Conservation (phyloP, 192 early-diverging fungal genomes). For the Podila horticola region DNA sequence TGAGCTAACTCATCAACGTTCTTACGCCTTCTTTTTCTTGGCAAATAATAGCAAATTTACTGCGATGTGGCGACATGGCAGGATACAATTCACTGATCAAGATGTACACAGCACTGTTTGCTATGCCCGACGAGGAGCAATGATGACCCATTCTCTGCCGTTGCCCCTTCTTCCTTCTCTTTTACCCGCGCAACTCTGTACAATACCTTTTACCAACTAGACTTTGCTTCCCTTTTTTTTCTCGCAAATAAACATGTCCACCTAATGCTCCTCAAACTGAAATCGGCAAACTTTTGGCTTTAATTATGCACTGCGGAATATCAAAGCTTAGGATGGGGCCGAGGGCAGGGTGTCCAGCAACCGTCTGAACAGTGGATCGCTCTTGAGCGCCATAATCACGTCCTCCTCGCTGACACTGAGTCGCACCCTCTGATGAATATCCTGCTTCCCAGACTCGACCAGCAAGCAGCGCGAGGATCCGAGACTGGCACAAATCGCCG, state of each 20-base stretch:
- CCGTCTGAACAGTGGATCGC: constrained; percentile 66
- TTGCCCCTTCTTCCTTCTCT: neutral
- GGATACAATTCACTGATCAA: constrained; percentile 89
- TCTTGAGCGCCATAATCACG: constrained; percentile 77
- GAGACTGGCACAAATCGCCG: constrained; percentile 70
- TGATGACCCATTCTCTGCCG: neutral
- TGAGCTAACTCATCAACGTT: neutral
- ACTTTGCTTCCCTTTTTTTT: no score
- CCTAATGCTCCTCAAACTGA: no score
- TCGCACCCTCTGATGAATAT: constrained; percentile 73
- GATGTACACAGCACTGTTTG: constrained; percentile 87
- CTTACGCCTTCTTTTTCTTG: neutral
- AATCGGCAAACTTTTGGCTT: no score
- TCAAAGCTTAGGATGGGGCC: constrained; percentile 3
- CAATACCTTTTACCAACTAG: neutral
- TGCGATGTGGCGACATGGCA: constrained; percentile 85
- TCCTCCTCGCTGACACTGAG: constrained; percentile 83
- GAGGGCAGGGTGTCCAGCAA: constrained; percentile 25
- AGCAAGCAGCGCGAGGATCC: constrained; percentile 70
- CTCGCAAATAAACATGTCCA: no score
- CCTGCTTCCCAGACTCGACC: constrained; percentile 72
- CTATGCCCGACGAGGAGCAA: constrained; percentile 43
- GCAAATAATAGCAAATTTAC: constrained; percentile 75
- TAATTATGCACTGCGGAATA: neutral
- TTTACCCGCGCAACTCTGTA: neutral